A percentile compares a stretch with the other conserved stretches of the same genome.
These are phyloP conservation scores for Carex littledalei DNA, from an alignment of 176 grass and related monocot species.

Conservation along the genomic window DNA sequence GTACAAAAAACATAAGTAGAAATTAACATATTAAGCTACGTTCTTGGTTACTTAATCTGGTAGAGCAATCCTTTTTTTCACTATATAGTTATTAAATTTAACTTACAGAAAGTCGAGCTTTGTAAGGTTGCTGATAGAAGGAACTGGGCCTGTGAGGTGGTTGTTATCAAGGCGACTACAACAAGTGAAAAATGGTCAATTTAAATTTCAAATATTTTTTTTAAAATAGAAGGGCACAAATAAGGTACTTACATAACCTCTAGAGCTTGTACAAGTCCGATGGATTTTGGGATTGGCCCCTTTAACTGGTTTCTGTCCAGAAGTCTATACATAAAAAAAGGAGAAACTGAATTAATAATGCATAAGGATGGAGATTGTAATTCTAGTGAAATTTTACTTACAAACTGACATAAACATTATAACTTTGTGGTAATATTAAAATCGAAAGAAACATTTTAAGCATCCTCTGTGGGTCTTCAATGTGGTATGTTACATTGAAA, in stretches of 20 bases:
- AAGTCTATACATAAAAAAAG: slow-evolving; percentile 39
- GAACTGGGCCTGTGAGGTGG: slow-evolving; percentile 30
- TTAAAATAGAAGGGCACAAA: neutral
- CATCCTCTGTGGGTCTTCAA: neutral
- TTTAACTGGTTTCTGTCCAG: slow-evolving; percentile 56
- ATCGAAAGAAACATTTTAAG: neutral
- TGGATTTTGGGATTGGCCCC: slow-evolving; percentile 46
- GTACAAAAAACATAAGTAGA: neutral
- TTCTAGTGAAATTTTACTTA: neutral
- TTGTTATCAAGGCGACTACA: slow-evolving; percentile 64
- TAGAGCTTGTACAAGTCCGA: slow-evolving; percentile 36
- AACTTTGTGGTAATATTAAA: neutral
- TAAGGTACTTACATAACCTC: slow-evolving; percentile 73
- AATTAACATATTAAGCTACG: neutral
- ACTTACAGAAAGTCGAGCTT: slow-evolving; percentile 63
- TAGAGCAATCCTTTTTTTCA: neutral
- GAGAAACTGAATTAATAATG: neutral
- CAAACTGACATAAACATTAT: neutral
- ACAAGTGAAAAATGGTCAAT: neutral
- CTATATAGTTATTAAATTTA: neutral
- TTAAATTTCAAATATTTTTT: slow-evolving; percentile 1
- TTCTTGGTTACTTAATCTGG: neutral
- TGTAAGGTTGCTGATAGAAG: slow-evolving; percentile 39
- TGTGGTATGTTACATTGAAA: neutral
- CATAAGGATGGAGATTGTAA: neutral